phyloP scores from a whole-genome alignment of 1,139 yeast genomes.

The Candida gigantensis region DNA sequence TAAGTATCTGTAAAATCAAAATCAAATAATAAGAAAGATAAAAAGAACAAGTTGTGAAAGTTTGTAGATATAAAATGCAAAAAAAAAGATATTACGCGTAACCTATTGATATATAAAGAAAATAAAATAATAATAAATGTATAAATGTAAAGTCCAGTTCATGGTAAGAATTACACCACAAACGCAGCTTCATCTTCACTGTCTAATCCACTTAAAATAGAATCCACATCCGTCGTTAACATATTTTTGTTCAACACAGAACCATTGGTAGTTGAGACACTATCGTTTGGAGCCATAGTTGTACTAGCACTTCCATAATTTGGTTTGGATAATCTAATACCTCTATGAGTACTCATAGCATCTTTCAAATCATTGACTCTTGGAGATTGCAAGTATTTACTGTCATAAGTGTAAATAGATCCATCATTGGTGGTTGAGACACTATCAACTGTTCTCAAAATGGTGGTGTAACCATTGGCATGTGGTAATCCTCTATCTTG shows the following conservation, averaged over 20 bases:
- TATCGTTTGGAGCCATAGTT: neutral
- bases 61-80: neutral
- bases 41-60: too few species aligned
- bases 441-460: conserved; percentile 9
- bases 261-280: conserved; percentile 21
- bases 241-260: conserved; percentile 38
- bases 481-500: conserved; percentile 15
- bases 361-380: conserved; percentile 50
- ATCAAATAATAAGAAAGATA: too few species aligned
- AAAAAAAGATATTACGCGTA: too few species aligned
- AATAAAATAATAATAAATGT: neutral
- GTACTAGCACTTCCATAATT: conserved; percentile 6
- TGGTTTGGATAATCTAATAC: conserved; percentile 2
- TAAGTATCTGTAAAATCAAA: too few species aligned
- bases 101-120: neutral
- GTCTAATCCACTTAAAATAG: conserved; percentile 39
- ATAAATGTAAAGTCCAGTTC: conserved; percentile 3
- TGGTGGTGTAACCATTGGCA: conserved; percentile 11
- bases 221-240: conserved; percentile 33
- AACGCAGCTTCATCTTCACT: conserved; percentile 39
- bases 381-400: conserved; percentile 26
- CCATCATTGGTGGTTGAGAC: conserved; percentile 15
- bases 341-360: conserved; percentile 22
- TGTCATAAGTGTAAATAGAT: conserved; percentile 23
- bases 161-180: too few species aligned